Base-by-base conservation (phyloP, 345 rosid species). In the Citrus inodora region DNA sequence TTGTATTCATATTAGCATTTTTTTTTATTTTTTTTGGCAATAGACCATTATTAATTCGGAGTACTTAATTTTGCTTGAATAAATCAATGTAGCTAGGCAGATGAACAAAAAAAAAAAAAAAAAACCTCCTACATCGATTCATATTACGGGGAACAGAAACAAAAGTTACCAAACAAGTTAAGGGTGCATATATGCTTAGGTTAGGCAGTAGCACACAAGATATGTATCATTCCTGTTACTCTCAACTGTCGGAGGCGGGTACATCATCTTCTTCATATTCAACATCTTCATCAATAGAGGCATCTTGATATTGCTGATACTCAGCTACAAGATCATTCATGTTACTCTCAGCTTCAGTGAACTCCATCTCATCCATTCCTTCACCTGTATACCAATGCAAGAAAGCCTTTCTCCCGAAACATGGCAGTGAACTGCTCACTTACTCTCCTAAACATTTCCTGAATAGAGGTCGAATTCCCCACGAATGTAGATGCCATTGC, bases 301-400 rank as follows among this genome's bases (percentile, higher is more conserved):
- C 77, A 75, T 82, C 85, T 61, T 82, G 85, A 19, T 82, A 82
- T 28, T 82, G 85, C 62, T 82, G 85, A 58, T 82, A 82, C 76
- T 82, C 85, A 11, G 82, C 81, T 4, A 82, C 82, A 64, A 82
- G 85, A 78, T 82, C 85, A 70, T 82, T 76, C 78, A 66, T 75
- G n/a, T 64, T 75, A 22, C n/a, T n/a, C 70, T 75, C 84, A 21
- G 79, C 81, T 46, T 81, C 81, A 25, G 81, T 81, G 59, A 81
- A 81, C 78, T 81, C 81, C 78, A 81, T 77, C 60, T 81, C 78
- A 67, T 81, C 81, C 84, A 81, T 73, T 63, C 81, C 84, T 78
- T 81, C 84, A 1, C 81, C 84, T 1, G 81, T 81, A 32, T 81
- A 81, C 84, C 76, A 81, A 68, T 81, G 84, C 81, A 81, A 68